These are phyloP conservation scores for Rhinocladiella similis DNA, from an alignment of 2,329 filamentous ascomycete genomes.

Conservation along the genomic window DNA sequence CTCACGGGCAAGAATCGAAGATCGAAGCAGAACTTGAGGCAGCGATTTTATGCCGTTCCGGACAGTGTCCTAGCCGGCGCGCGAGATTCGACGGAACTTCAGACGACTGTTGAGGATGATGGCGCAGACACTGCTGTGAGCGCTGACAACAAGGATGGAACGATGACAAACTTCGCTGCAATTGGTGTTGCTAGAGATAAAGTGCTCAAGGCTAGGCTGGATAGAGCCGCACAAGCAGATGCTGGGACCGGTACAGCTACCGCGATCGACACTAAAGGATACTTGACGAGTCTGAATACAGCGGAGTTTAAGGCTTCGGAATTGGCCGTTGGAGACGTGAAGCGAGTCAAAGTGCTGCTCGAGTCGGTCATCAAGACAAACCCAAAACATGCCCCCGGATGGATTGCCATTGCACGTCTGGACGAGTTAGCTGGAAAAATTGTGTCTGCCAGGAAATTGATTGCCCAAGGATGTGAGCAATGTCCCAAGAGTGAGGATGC, in stretches of 20 bases:
- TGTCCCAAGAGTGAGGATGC: constrained; percentile 93
- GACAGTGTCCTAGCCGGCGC: constrained; percentile 92
- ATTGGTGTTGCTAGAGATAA: constrained; percentile 96
- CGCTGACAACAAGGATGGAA: constrained; percentile 66
- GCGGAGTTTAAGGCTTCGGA: constrained; percentile 77
- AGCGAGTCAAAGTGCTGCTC: constrained; percentile 86
- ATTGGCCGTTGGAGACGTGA: constrained; percentile 88
- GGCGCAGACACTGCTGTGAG: constrained; percentile 52
- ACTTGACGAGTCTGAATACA: constrained; percentile 86
- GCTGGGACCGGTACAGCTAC: constrained; percentile 77
- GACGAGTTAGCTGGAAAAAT: constrained; percentile 92
- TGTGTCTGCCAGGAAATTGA: constrained; percentile 83
- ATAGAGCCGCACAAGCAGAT: constrained; percentile 77
- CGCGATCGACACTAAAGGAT: constrained; percentile 91
- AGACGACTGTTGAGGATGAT: constrained; percentile 85
- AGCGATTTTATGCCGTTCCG: constrained; percentile 92
- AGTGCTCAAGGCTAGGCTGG: constrained; percentile 88
- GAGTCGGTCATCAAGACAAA: constrained; percentile 98
- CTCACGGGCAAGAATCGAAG: constrained; percentile 91
- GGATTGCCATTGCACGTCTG: constrained; percentile 89
- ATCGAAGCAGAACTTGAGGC: constrained; percentile 75
- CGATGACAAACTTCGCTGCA: constrained; percentile 96
- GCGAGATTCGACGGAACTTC: constrained; percentile 75
- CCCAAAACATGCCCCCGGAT: constrained; percentile 88
- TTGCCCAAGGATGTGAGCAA: constrained; percentile 82